These are phyloP conservation scores for Aspergillus amoenus DNA, from an alignment of 2,329 filamentous ascomycete genomes.

Conservation along the genomic window DNA sequence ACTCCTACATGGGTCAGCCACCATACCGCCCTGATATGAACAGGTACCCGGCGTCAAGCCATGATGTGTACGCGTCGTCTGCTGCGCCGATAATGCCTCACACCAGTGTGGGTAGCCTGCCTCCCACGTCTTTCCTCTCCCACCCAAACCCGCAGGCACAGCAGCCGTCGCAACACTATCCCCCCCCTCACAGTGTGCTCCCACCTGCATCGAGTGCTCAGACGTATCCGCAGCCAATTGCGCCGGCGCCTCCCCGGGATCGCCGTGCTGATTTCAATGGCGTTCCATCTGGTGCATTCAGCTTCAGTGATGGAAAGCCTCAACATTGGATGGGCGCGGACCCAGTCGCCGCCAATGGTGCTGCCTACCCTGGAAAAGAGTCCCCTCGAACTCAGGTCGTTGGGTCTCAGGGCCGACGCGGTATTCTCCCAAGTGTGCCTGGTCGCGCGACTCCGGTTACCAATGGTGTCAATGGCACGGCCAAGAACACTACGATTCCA, in stretches of 20 bases:
- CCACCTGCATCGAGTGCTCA: slow-evolving; percentile 65
- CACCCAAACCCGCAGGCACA: slow-evolving; percentile 41
- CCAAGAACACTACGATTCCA: slow-evolving; percentile 80
- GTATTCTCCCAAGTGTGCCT: slow-evolving; percentile 86
- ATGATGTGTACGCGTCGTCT: slow-evolving; percentile 45
- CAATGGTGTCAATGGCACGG: slow-evolving; percentile 58
- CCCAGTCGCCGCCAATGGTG: slow-evolving; percentile 39
- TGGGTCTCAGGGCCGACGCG: slow-evolving; percentile 87
- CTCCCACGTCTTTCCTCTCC: slow-evolving; percentile 43
- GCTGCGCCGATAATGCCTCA: slow-evolving; percentile 45
- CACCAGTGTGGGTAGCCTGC: slow-evolving; percentile 42
- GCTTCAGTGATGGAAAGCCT: slow-evolving; percentile 54
- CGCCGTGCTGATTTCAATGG: slow-evolving; percentile 58
- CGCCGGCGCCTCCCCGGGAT: slow-evolving; percentile 63
- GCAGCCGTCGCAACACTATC: slow-evolving; percentile 40
- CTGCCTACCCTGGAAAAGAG: slow-evolving; percentile 43
- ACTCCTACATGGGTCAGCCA: slow-evolving; percentile 43
- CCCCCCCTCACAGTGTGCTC: slow-evolving; percentile 55
- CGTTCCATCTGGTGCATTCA: slow-evolving; percentile 70
- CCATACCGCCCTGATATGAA: slow-evolving; percentile 44
- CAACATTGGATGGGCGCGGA: slow-evolving; percentile 49
- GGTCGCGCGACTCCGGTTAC: slow-evolving; percentile 76
- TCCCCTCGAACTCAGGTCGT: slow-evolving; percentile 74
- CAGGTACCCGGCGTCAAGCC: slow-evolving; percentile 42
- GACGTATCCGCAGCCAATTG: slow-evolving; percentile 73